Conservation (phyloP, 2,329 filamentous ascomycete species). For the Elsinoe necatrix region DNA sequence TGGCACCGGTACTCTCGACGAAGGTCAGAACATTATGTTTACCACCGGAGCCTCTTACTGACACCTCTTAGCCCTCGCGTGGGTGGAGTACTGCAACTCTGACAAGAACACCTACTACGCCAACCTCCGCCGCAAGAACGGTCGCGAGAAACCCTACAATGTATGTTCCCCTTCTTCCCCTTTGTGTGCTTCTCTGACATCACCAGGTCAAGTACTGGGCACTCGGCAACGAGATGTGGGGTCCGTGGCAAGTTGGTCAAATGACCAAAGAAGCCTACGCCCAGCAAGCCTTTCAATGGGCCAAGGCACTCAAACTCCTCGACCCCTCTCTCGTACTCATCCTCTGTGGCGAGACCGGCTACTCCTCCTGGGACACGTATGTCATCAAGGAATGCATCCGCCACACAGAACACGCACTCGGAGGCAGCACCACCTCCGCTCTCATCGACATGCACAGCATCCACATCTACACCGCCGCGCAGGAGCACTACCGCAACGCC, state of each 20-base stretch:
- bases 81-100: constrained; percentile 82
- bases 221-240: constrained; percentile 66
- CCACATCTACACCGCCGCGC: constrained; percentile 63
- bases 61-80: constrained; percentile 49
- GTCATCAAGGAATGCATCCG: constrained; percentile 61
- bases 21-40: constrained; percentile 35
- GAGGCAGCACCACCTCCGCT: constrained; percentile 36
- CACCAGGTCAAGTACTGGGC: constrained; percentile 67
- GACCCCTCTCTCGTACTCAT: constrained; percentile 63
- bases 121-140: constrained; percentile 68
- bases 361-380: constrained; percentile 62
- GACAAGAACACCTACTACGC: constrained; percentile 71
- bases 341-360: constrained; percentile 64
- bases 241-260: constrained; percentile 59
- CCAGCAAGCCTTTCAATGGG: constrained; percentile 61
- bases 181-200: background rate
- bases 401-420: constrained; percentile 43
- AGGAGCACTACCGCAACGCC: constrained; percentile 43
- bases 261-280: constrained; percentile 63
- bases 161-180: constrained; percentile 27
- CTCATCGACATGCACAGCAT: constrained; percentile 75
- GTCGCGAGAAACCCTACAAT: constrained; percentile 66
- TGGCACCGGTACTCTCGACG: constrained; percentile 58
- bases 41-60: background rate
- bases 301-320: constrained; percentile 61